Evolutionary conservation across 2,329 filamentous ascomycete species (phyloP), one percentile per base, ranked within the genome.

Genomic region (Hysterium pulicare): DNA sequence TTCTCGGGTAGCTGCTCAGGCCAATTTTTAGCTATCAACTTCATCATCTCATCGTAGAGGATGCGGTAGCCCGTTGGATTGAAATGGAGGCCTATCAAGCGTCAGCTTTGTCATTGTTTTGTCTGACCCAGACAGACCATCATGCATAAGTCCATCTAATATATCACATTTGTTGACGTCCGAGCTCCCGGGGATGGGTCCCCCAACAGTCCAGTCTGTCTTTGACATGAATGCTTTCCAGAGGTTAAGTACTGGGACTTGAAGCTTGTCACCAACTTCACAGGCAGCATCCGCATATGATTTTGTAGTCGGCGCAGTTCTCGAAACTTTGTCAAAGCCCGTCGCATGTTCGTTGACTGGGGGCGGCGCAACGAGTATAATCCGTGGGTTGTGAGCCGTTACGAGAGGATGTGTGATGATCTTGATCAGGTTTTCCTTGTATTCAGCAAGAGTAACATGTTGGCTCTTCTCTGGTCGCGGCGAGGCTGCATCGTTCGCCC

Each of bases 401-500:
- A 95, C 76, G 44, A 73, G 71, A 6, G 84, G 80, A 64, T 96
- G 87, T 3, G 74, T 81, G 56, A 94, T 70, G 53, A 97, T 88
- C 20, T 71, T 73, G 49, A 67, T 74, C 36, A 95, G 69, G 59
- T 95, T 94, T 42, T 77, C 68, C 61, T 79, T 82, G 72, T 89
- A 97, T 46, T 81, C 70, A 1, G 83, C 76, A n/a, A 95, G 67
- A 1, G 87, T 80, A 6, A 97, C 79, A 63, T 91, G 82, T 67
- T 97, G 93, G 8, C 74, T 72, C 38, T 80, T 82, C 3, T 74
- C 73, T 4, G 77, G 73, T 28, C 78, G 71, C 3, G 81, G 77
- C 3, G 94, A 66, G 41, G 83, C 83, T 3, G 91, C 84, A 67
- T 97, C 93, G 62, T 98, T 97, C 54, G 93, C 88, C 15, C 93